Evolutionary conservation across 176 grass and related monocot species (phyloP).

Genomic region (Canna indica): DNA sequence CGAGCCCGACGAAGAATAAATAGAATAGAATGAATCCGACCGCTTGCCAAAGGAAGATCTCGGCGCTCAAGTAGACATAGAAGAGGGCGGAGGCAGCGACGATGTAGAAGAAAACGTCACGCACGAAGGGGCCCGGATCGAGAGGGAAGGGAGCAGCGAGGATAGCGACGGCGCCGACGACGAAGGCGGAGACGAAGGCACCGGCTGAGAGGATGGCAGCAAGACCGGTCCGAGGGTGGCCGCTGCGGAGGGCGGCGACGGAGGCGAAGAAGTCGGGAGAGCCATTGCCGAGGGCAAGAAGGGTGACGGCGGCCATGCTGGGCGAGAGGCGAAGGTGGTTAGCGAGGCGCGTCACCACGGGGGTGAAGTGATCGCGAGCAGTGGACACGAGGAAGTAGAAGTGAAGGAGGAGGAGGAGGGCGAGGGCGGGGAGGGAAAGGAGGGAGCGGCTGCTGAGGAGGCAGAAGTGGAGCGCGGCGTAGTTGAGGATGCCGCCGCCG

Average conservation of each 20-base stretch:
- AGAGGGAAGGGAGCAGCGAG: constrained; percentile 60
- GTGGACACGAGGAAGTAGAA: constrained; percentile 57
- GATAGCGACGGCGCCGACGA: constrained; percentile 58
- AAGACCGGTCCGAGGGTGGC: constrained; percentile 46
- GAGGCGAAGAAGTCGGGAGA: constrained; percentile 75
- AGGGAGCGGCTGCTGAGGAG: constrained; percentile 25
- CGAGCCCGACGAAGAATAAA: constrained; percentile 72
- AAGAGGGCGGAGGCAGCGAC: constrained; percentile 56
- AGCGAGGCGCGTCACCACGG: constrained; percentile 49
- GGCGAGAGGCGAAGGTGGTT: constrained; percentile 56
- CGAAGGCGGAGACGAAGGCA: constrained; percentile 84
- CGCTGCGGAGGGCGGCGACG: constrained; percentile 44
- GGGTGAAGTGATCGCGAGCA: constrained; percentile 54
- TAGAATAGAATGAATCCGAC: constrained; percentile 68
- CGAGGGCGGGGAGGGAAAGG: constrained; percentile 47
- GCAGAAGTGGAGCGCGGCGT: constrained; percentile 58
- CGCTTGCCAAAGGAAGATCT: constrained; percentile 94
- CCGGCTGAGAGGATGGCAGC: constrained; percentile 65
- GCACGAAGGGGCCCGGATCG: constrained; percentile 41
- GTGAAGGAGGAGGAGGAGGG: constrained; percentile 46
- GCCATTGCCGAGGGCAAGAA: constrained; percentile 84
- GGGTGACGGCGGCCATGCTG: constrained; percentile 83
- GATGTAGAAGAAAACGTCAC: constrained; percentile 85
- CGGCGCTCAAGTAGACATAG: constrained; percentile 70
- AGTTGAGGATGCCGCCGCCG: constrained; percentile 43